These are phyloP conservation scores for Crithidia brevicula DNA, from an alignment of 208 protist species.

Conservation along the genomic window DNA sequence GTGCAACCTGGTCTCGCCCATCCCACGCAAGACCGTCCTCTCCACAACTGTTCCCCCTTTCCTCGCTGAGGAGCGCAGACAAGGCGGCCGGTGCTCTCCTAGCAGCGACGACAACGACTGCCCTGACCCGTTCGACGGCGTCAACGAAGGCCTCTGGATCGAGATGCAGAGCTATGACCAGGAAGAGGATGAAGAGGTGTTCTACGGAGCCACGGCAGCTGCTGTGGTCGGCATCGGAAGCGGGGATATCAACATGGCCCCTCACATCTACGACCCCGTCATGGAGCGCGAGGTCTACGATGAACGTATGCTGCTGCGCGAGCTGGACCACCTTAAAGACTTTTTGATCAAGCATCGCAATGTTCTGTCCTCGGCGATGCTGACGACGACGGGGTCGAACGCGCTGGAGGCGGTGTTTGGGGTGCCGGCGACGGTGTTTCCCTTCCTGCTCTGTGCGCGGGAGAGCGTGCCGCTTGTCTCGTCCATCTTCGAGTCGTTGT, in stretches of 20 bases:
- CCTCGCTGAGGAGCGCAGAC: neutral
- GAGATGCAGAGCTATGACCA: constrained; percentile 30
- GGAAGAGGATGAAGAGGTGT: constrained; percentile 46
- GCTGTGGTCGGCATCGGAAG: constrained; percentile 22
- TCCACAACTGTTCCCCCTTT: neutral
- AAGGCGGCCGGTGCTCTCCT: neutral
- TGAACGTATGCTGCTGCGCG: constrained; percentile 57
- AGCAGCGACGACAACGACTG: constrained; percentile 3
- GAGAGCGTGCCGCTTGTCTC: constrained; percentile 78
- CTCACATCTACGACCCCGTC: constrained; percentile 36
- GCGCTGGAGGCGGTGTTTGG: constrained; percentile 87
- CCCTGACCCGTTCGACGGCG: constrained; percentile 9
- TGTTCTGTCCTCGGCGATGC: constrained; percentile 68
- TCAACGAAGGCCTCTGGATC: constrained; percentile 21
- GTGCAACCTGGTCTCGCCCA: neutral
- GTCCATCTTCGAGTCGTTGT: constrained; percentile 55
- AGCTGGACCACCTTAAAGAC: constrained; percentile 73
- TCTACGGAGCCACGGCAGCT: constrained; percentile 33
- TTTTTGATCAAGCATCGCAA: constrained; percentile 79
- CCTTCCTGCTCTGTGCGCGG: constrained; percentile 78
- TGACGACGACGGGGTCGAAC: constrained; percentile 75
- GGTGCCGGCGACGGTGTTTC: constrained; percentile 83
- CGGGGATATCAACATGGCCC: constrained; percentile 35
- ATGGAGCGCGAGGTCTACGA: constrained; percentile 43
- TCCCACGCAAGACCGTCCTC: neutral